phyloP scores from a whole-genome alignment of 2,329 filamentous ascomycete genomes.

The Monosporascus ibericus region DNA sequence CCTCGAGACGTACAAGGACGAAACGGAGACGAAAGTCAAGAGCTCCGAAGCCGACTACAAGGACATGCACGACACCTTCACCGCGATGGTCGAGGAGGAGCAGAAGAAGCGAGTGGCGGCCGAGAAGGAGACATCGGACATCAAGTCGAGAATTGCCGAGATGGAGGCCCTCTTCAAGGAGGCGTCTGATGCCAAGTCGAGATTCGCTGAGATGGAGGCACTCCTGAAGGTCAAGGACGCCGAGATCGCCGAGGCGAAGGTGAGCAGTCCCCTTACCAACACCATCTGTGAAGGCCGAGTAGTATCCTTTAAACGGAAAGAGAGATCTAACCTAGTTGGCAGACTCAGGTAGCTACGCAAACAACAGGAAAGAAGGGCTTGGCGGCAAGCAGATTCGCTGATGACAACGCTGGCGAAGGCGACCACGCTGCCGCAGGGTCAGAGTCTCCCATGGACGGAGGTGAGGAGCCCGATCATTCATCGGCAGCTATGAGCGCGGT shows the following conservation, averaged over 20 bases:
- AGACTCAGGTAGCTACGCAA: slow-evolving; percentile 40
- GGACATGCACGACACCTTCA: slow-evolving; percentile 59
- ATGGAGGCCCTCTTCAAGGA: slow-evolving; percentile 29
- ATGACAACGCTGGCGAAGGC: slow-evolving; percentile 28
- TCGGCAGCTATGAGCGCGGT: slow-evolving; percentile 63
- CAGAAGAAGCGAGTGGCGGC: slow-evolving; percentile 30
- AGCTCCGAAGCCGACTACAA: slow-evolving; percentile 54
- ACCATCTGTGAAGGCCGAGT: background rate
- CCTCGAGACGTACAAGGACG: slow-evolving; percentile 44
- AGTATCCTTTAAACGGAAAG: slow-evolving; percentile 1
- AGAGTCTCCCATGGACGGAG: slow-evolving; percentile 39
- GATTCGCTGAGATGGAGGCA: slow-evolving; percentile 31
- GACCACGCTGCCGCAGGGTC: slow-evolving; percentile 26
- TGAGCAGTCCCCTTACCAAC: slow-evolving; percentile 20
- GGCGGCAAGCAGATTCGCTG: slow-evolving; percentile 48
- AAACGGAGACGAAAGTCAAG: slow-evolving; percentile 46
- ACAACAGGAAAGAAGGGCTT: slow-evolving; percentile 42
- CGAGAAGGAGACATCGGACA: slow-evolving; percentile 25
- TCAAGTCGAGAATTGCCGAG: slow-evolving; percentile 27
- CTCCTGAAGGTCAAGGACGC: slow-evolving; percentile 52
- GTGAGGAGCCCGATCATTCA: slow-evolving; percentile 58
- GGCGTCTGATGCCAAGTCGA: slow-evolving; percentile 23
- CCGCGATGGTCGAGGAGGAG: slow-evolving; percentile 53
- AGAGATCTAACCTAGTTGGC: slow-evolving; percentile 7
- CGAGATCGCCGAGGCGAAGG: slow-evolving; percentile 56